Conservation (phyloP, 2,329 filamentous ascomycete species). For the Dothistroma pini region DNA sequence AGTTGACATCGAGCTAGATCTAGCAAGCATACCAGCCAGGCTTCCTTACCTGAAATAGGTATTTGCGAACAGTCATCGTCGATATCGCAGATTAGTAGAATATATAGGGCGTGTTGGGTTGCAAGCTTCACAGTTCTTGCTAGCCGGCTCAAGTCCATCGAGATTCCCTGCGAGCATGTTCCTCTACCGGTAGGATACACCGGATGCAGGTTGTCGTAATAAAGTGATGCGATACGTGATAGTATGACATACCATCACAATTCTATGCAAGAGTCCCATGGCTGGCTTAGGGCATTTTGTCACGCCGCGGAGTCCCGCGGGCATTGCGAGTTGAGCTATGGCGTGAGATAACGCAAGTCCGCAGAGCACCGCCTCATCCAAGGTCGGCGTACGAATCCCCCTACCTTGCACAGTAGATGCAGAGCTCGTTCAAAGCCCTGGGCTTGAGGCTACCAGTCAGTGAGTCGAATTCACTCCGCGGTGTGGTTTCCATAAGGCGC, state of each 20-base stretch:
- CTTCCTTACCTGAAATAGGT: background rate
- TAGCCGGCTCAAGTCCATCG: background rate
- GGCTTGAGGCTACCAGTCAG: background rate
- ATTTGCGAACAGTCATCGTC: conserved; percentile 6
- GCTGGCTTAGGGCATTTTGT: conserved; percentile 1
- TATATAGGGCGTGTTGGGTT: background rate
- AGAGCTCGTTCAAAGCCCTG: background rate
- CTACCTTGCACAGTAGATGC: background rate
- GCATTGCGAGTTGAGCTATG: background rate
- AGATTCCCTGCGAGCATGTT: background rate
- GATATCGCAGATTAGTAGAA: background rate
- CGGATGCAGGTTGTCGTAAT: background rate
- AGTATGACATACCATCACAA: background rate
- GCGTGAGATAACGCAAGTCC: conserved; percentile 7
- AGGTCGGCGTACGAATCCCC: conserved; percentile 2
- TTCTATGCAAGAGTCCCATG: conserved; percentile 3
- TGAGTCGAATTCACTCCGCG: background rate
- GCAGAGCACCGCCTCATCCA: background rate
- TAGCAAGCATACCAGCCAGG: background rate
- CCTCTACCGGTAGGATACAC: background rate
- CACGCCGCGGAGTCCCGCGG: conserved; percentile 1
- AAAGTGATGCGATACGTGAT: background rate
- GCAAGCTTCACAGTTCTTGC: background rate
- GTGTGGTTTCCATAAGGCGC: background rate
- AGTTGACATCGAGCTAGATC: background rate